A percentile compares a stretch with the other conserved stretches of the same genome.
Evolutionary conservation across 2,329 filamentous ascomycete genomes (phyloP).

Genomic region (Elsinoe fawcettii): DNA sequence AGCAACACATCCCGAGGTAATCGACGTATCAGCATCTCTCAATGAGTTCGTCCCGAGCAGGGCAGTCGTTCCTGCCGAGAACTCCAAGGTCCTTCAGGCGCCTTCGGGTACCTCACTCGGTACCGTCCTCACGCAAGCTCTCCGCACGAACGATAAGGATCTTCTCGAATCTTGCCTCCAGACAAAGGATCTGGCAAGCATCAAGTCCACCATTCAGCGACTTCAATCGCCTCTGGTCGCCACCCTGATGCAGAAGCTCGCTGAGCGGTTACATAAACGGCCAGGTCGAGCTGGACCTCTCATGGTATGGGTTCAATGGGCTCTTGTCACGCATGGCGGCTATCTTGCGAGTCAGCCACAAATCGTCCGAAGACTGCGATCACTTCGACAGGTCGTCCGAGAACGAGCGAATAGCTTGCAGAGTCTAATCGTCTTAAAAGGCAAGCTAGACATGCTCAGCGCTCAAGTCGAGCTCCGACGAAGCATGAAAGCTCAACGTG

Average conservation of each 20-base stretch:
- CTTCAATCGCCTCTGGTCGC: slow-evolving; percentile 79
- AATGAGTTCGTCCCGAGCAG: slow-evolving; percentile 37
- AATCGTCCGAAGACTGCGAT: slow-evolving; percentile 66
- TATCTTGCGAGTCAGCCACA: slow-evolving; percentile 82
- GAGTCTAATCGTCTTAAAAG: slow-evolving; percentile 79
- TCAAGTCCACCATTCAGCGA: slow-evolving; percentile 82
- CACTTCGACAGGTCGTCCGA: slow-evolving; percentile 77
- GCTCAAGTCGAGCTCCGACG: slow-evolving; percentile 77
- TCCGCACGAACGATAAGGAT: slow-evolving; percentile 82
- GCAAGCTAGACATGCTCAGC: slow-evolving; percentile 89
- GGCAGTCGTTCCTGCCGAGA: slow-evolving; percentile 36
- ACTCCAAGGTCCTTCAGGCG: slow-evolving; percentile 46
- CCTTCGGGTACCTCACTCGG: slow-evolving; percentile 74
- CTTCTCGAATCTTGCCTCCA: slow-evolving; percentile 90
- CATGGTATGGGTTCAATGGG: slow-evolving; percentile 95
- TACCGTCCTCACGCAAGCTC: slow-evolving; percentile 86
- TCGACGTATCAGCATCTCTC: slow-evolving; percentile 62
- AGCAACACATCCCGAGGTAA: slow-evolving; percentile 58
- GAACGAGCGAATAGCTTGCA: slow-evolving; percentile 76
- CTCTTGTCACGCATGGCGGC: slow-evolving; percentile 82
- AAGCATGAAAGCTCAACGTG: slow-evolving; percentile 50
- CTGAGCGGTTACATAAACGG: slow-evolving; percentile 75
- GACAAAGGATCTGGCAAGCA: slow-evolving; percentile 64
- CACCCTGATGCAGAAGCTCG: slow-evolving; percentile 70
- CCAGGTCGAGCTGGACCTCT: slow-evolving; percentile 84